Conservation (phyloP, 306 rosid species). For the Urtica urens region DNA sequence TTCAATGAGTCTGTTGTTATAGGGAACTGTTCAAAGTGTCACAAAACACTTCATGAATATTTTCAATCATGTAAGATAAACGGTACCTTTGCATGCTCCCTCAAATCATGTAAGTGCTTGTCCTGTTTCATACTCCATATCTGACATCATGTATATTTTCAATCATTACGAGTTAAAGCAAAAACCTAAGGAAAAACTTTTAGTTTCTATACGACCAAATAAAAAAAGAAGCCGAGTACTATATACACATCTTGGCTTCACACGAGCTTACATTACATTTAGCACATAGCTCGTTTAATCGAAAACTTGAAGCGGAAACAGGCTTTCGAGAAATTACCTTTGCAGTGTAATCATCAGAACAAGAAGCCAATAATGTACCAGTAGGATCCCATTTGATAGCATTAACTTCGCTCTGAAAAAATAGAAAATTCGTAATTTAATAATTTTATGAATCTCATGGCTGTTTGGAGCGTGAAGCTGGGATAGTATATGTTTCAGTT, state of each 20-base stretch:
- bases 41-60: neutral
- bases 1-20: too few relatives aligned
- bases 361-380: conserved; percentile 54
- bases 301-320: neutral
- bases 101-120: conserved; percentile 39
- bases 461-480: too few relatives aligned
- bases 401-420: conserved; percentile 58
- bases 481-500: too few relatives aligned
- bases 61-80: neutral
- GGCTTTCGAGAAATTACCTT: conserved; percentile 26
- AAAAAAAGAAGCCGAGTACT: neutral
- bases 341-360: conserved; percentile 57
- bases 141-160: conserved; percentile 10
- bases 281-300: neutral
- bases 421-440: neutral
- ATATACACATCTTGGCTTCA: neutral
- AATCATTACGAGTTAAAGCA: neutral
- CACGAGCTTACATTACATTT: neutral
- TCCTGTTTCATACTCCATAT: conserved; percentile 58
- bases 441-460: too few relatives aligned
- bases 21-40: conserved; percentile 4
- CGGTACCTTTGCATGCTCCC: conserved; percentile 45
- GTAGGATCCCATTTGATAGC: conserved; percentile 67
- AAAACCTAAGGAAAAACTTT: neutral
- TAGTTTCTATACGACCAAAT: neutral